These are phyloP conservation scores for Cryptomeria japonica DNA, from an alignment of 75 land plant genomes.

Conservation along the genomic window DNA sequence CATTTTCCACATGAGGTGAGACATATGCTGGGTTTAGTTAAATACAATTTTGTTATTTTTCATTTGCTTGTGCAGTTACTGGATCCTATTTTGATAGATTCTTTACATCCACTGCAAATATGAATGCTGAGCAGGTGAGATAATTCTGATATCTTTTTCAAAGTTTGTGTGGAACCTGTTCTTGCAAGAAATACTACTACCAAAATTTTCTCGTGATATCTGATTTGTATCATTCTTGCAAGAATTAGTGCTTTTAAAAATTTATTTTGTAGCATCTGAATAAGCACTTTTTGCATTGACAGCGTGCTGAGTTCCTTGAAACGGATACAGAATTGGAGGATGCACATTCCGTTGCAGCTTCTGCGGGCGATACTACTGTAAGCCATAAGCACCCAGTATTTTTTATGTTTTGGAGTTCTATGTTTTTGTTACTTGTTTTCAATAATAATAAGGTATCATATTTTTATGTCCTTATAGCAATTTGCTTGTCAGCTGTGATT, in stretches of 20 bases:
- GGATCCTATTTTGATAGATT: slow-evolving; percentile 84
- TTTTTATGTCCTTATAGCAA: not conserved
- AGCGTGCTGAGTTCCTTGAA: slow-evolving; percentile 92
- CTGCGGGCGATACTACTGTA: slow-evolving; percentile 92
- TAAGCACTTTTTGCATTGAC: slow-evolving; percentile 14
- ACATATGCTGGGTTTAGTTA: not conserved
- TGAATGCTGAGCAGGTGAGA: slow-evolving; percentile 77
- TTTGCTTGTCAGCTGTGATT: not conserved
- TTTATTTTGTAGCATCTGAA: not conserved
- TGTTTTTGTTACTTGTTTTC: not conserved
- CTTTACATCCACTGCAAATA: slow-evolving; percentile 66
- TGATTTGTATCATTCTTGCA: not conserved
- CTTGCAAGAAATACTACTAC: not conserved
- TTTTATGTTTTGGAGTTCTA: not conserved
- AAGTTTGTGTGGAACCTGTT: not conserved
- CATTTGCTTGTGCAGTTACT: slow-evolving; percentile 46
- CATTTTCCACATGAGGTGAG: not conserved
- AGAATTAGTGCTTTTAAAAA: not conserved
- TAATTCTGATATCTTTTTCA: not conserved
- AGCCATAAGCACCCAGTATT: not conserved
- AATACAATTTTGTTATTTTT: not conserved
- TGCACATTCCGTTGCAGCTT: slow-evolving; percentile 94
- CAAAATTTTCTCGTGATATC: not conserved
- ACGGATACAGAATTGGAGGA: slow-evolving; percentile 86
- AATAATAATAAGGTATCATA: not conserved